These are phyloP conservation scores for Beauveria asiatica DNA, from an alignment of 2,329 filamentous ascomycete genomes.

Conservation along the genomic window DNA sequence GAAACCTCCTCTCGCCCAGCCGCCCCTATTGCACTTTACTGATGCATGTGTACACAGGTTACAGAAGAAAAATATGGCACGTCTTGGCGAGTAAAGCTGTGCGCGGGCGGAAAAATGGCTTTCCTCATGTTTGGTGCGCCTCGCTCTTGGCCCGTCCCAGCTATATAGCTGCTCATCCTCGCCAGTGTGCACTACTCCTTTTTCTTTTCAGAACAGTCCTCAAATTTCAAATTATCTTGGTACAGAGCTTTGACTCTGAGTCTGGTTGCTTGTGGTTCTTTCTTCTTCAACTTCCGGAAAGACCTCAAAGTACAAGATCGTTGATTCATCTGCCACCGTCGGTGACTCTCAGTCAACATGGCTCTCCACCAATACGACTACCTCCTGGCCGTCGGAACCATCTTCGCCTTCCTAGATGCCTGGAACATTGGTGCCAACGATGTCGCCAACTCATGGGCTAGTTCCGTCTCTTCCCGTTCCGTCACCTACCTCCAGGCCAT, in stretches of 20 bases:
- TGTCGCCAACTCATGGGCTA: constrained; percentile 73
- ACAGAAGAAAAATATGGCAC: not conserved
- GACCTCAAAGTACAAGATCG: not conserved
- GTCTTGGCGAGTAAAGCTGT: not conserved
- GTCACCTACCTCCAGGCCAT: constrained; percentile 53
- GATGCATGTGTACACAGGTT: not conserved
- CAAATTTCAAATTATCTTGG: not conserved
- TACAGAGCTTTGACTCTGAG: not conserved
- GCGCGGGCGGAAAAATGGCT: not conserved
- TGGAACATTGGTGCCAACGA: constrained; percentile 56
- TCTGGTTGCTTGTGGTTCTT: not conserved
- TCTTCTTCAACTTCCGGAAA: not conserved
- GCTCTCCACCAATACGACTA: constrained; percentile 49
- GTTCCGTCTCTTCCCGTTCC: constrained; percentile 61
- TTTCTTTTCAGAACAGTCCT: not conserved
- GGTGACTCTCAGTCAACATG: not conserved
- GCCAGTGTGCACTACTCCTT: not conserved
- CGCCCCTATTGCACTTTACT: not conserved
- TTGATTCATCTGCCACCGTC: not conserved
- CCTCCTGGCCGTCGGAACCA: constrained; percentile 53
- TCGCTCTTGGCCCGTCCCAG: not conserved
- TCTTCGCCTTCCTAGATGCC: constrained; percentile 58
- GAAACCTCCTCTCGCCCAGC: not conserved
- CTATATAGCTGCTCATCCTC: constrained; percentile 7
- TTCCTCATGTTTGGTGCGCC: not conserved